Conservation (phyloP, 345 rosid genomes). For the Eutrema heterophyllum region DNA sequence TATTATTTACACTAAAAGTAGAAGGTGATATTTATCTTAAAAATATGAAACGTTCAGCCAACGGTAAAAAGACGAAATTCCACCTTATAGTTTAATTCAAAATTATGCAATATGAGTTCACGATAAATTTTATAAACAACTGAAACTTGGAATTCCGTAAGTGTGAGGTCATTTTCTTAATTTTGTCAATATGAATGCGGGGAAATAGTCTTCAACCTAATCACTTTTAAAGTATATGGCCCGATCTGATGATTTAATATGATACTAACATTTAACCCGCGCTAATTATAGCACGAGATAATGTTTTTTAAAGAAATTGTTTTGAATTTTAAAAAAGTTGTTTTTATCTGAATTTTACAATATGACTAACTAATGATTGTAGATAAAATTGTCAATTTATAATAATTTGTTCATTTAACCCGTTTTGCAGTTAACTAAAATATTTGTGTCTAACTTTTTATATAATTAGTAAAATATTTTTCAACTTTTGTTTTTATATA, state of each 20-base stretch:
- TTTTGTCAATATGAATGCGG: neutral
- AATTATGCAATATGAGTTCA: neutral
- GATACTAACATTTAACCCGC: too few relatives aligned
- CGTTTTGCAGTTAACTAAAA: too few relatives aligned
- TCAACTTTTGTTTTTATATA: too few relatives aligned
- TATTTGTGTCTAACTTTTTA: too few relatives aligned
- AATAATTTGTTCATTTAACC: too few relatives aligned
- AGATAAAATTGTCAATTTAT: too few relatives aligned
- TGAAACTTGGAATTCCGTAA: neutral
- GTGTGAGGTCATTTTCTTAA: neutral
- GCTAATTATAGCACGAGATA: too few relatives aligned
- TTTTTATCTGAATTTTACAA: too few relatives aligned
- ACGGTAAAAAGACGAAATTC: neutral
- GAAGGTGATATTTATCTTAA: neutral
- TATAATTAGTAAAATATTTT: too few relatives aligned
- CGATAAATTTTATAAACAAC: neutral
- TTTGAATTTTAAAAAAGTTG: too few relatives aligned
- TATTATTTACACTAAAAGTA: neutral
- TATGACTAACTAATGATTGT: too few relatives aligned
- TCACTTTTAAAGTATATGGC: neutral
- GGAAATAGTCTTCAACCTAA: neutral
- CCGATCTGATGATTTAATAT: neutral
- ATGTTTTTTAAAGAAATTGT: too few relatives aligned
- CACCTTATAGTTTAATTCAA: neutral
- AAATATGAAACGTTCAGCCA: neutral